Evolutionary conservation across 805 yeast species (phyloP).

Genomic region (Metschnikowia kunwiensis): DNA sequence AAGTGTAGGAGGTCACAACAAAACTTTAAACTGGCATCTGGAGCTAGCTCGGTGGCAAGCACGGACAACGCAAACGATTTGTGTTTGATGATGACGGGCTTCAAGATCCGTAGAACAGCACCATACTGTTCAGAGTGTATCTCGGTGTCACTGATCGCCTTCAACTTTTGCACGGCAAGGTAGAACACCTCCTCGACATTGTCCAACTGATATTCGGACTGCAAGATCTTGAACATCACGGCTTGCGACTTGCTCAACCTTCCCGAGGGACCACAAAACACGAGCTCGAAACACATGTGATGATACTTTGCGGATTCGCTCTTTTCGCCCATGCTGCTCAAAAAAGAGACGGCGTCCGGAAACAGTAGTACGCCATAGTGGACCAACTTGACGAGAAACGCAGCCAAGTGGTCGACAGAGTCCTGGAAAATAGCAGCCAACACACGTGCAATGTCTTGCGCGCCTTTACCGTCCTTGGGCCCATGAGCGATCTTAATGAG

Average conservation of each 20-base stretch:
- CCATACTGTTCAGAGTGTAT: neutral
- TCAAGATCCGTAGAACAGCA: neutral
- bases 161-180: conserved; percentile 15
- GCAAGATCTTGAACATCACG: conserved; percentile 14
- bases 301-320: no score
- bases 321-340: conserved; percentile 3
- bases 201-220: conserved; percentile 15
- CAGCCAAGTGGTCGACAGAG: neutral
- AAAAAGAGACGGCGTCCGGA: conserved; percentile 13
- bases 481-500: conserved; percentile 13
- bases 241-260: conserved; percentile 6
- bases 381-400: conserved; percentile 17
- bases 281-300: no score
- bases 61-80: conserved; percentile 5
- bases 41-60: conserved; percentile 5
- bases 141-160: neutral
- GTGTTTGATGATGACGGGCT: conserved; percentile 5
- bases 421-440: neutral
- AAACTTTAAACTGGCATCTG: neutral
- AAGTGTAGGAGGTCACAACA: conserved; percentile 1
- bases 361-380: conserved; percentile 18
- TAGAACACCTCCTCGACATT: conserved; percentile 14
- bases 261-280: no score
- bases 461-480: neutral
- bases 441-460: neutral